Base-by-base conservation (phyloP, 192 early-diverging fungal species). In the Mycoemilia scoparia region DNA sequence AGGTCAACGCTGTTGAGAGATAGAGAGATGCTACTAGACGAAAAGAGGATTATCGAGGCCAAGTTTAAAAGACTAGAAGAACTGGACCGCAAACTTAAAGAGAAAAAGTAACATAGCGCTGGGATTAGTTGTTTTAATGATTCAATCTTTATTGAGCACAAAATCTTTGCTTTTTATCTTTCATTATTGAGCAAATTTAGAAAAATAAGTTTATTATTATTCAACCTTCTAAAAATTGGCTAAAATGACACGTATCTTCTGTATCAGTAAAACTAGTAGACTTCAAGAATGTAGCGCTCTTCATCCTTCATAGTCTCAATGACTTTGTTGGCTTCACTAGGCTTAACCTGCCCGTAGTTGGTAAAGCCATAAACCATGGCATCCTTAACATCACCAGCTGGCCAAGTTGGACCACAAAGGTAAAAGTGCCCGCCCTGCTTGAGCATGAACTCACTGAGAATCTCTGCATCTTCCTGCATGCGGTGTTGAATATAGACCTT, bases 401-500 rank as follows among this genome's bases (percentile, higher is more conserved):
- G 84, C 90, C 90, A 96, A 12, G 87, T 91, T 21, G 87, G 90
- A 38, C 90, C 90, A 53, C 90, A 96, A n/a, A 96, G 64, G 60
- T 96, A 96, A 53, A 96, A 96, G 42, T 77, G 70, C 13, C 86
- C 90, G 21, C 74, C 68, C 22, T 76, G 33, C 28, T 79, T 59
- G 29, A 91, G 49, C 46, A 96, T 57, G 41, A 77, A 77, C 30
- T 79, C 64, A 29, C 70, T 57, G 22, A 96, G 58, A 52, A 82
- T 47, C 27, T 62, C 64, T 4, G 68, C 56, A 46, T 96, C 90
- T 45, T 84, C 79, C 56, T 77, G 58, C 70, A 96, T 96, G 64
- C 75, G 76, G 66, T 91, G 81, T 65, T 96, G 90, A 44, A 96
- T 96, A 49, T 96, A 96, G 21, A 92, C 67, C 73, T 96, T 96